These are phyloP conservation scores for Ensete glaucum DNA, from an alignment of 176 grass and related monocot genomes.

Conservation along the genomic window DNA sequence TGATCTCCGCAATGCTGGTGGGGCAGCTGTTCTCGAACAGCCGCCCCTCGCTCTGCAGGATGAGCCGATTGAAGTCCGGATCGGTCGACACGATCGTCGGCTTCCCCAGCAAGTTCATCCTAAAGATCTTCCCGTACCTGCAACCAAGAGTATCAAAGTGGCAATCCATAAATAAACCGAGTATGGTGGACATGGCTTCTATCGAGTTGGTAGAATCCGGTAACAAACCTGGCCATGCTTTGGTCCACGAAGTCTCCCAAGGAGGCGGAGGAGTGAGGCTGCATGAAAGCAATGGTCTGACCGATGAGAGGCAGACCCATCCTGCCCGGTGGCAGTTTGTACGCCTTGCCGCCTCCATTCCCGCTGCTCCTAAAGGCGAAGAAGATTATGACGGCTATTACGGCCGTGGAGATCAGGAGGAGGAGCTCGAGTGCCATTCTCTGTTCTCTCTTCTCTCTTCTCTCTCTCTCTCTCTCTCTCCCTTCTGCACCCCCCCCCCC, in stretches of 20 bases:
- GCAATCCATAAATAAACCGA: background rate
- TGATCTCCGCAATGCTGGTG: slow-evolving; percentile 13
- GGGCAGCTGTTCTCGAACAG: slow-evolving; percentile 26
- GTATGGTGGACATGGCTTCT: background rate
- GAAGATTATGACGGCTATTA: background rate
- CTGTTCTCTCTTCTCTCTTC: too few relatives aligned
- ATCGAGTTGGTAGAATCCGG: background rate
- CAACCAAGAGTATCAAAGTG: background rate
- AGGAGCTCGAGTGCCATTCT: background rate
- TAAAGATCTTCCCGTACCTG: slow-evolving; percentile 13
- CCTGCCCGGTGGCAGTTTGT: background rate
- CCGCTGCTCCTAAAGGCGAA: background rate
- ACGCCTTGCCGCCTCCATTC: background rate
- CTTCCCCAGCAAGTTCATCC: slow-evolving; percentile 5
- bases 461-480: too few relatives aligned
- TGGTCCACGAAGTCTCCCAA: background rate
- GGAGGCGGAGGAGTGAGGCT: slow-evolving; percentile 7
- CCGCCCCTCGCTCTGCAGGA: slow-evolving; percentile 30
- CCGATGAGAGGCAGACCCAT: slow-evolving; percentile 7
- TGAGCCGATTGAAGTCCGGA: slow-evolving; percentile 20
- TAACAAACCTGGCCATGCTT: background rate
- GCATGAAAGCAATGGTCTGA: slow-evolving; percentile 12
- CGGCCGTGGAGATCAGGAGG: background rate
- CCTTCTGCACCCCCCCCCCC: too few relatives aligned
- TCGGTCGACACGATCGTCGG: background rate